phyloP scores from a whole-genome alignment of 257 asterid species.

The Eustoma russellianum region DNA sequence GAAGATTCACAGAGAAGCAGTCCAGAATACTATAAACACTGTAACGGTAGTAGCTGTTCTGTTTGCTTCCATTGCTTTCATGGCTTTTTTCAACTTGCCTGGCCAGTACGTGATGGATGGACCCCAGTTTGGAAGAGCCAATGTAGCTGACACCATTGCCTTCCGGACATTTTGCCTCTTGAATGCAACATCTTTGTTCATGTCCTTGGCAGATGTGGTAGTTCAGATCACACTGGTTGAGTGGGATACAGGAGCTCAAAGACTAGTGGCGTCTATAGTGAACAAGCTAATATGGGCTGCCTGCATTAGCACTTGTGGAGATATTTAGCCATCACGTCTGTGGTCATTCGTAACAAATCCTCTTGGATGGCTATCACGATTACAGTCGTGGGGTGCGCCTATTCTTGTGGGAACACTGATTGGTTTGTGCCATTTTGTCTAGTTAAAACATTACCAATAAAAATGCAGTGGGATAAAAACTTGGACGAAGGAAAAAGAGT shows the following conservation, averaged over 20 bases:
- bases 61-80: slow-evolving; percentile 86
- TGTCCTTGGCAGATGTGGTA: slow-evolving; percentile 82
- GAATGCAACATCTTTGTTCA: slow-evolving; percentile 73
- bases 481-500: no score
- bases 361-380: slow-evolving; percentile 81
- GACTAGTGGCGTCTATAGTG: slow-evolving; percentile 69
- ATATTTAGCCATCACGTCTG: slow-evolving; percentile 67
- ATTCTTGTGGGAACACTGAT: slow-evolving; percentile 72
- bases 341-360: slow-evolving; percentile 61
- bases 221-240: slow-evolving; percentile 91
- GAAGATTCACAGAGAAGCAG: slow-evolving; percentile 89
- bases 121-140: slow-evolving; percentile 51
- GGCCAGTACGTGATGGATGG: slow-evolving; percentile 53
- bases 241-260: slow-evolving; percentile 89
- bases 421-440: slow-evolving; percentile 83
- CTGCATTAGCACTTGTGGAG: slow-evolving; percentile 85
- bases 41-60: slow-evolving; percentile 91
- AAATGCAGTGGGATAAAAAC: no score
- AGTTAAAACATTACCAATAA: no score
- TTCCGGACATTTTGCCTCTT: slow-evolving; percentile 81
- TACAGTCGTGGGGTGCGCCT: slow-evolving; percentile 67
- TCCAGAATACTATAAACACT: slow-evolving; percentile 82
- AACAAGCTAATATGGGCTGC: slow-evolving; percentile 99
- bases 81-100: slow-evolving; percentile 85
- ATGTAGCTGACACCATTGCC: slow-evolving; percentile 34